Percentiles rank a stretch among this genome's conserved stretches.
These are phyloP conservation scores for Myxozyma udenii DNA, from an alignment of 805 yeast genomes.

Conservation along the genomic window DNA sequence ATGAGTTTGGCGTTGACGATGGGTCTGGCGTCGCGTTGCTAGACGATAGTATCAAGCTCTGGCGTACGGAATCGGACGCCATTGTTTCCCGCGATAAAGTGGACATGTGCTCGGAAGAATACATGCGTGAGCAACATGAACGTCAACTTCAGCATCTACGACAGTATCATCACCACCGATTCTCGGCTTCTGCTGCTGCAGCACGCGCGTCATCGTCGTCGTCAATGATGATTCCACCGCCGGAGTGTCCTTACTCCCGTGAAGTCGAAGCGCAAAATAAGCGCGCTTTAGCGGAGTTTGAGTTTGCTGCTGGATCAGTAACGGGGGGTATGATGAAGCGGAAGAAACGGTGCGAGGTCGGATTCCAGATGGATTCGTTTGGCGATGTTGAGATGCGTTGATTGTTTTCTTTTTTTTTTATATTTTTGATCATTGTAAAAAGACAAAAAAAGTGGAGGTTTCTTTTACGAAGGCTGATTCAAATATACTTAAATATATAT, in stretches of 20 bases:
- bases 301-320: background rate
- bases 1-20: constrained; percentile 18
- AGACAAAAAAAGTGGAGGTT: no score
- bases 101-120: background rate
- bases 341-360: constrained; percentile 2
- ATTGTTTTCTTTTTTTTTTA: background rate
- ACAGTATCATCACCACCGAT: background rate
- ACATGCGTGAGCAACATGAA: constrained; percentile 4
- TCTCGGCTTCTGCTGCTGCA: no score
- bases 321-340: background rate
- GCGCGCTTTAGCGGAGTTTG: background rate
- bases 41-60: constrained; percentile 15
- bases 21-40: constrained; percentile 2
- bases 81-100: background rate
- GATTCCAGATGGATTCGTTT: background rate
- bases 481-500: background rate
- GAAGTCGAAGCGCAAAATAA: constrained; percentile 3
- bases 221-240: constrained; percentile 7
- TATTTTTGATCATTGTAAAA: background rate
- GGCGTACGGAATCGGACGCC: constrained; percentile 6
- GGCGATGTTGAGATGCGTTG: background rate
- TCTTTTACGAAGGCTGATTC: no score
- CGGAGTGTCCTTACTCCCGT: constrained; percentile 14
- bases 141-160: constrained; percentile 7
- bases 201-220: background rate